A percentile compares a stretch with the other conserved stretches of the same genome.
Evolutionary conservation across 225 moss, liverwort and hornwort genomes (phyloP).

Genomic region (Pseudisothecium myosuroides): DNA sequence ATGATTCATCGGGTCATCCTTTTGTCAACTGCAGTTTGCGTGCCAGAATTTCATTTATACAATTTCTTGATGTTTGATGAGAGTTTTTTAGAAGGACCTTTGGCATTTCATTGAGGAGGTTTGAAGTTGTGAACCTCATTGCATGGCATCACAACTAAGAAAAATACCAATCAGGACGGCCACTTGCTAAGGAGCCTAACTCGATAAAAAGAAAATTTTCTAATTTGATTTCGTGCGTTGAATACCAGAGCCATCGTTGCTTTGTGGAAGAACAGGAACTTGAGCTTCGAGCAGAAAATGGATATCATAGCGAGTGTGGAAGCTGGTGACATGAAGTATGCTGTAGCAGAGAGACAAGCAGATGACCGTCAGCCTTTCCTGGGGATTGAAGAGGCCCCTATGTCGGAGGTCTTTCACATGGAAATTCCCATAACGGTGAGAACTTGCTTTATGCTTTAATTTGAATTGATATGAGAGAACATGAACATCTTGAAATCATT

Average conservation of each 20-base stretch:
- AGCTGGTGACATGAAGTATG: constrained; percentile 68
- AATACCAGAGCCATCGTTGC: constrained; percentile 66
- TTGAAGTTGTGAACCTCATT: neutral
- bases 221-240: neutral
- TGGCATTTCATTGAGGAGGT: neutral
- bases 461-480: neutral
- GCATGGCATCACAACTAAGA: neutral
- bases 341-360: constrained; percentile 71
- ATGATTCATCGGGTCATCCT: neutral
- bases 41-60: neutral
- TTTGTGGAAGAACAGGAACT: constrained; percentile 74
- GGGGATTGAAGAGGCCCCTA: constrained; percentile 72
- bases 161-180: neutral
- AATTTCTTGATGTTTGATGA: neutral
- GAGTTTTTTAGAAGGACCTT: neutral
- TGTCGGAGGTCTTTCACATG: constrained; percentile 42
- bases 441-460: neutral
- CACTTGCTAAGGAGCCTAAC: neutral
- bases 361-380: constrained; percentile 65
- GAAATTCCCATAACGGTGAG: constrained; percentile 32
- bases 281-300: constrained; percentile 87
- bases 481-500: neutral
- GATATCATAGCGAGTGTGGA: constrained; percentile 82
- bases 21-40: neutral
- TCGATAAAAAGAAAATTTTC: neutral